Conservation (phyloP, 192 early-diverging fungal genomes). For the Lobosporangium transversale region DNA sequence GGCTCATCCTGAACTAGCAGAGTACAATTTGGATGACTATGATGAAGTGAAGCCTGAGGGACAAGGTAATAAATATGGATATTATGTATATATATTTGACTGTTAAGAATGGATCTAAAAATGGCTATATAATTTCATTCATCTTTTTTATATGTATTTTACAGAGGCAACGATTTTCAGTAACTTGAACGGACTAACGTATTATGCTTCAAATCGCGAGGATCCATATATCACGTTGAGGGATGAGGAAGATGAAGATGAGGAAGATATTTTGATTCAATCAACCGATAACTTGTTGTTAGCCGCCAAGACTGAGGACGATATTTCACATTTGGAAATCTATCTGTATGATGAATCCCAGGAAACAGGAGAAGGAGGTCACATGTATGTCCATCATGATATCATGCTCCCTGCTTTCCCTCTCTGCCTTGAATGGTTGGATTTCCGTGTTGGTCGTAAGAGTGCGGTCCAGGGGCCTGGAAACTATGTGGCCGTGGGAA, state of each 20-base stretch:
- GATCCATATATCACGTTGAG: constrained; percentile 88
- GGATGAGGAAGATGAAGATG: constrained; percentile 81
- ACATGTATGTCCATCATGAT: constrained; percentile 98
- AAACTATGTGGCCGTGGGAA: constrained; percentile 95
- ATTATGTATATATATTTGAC: too few relatives aligned
- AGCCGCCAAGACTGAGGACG: constrained; percentile 96
- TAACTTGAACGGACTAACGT: constrained; percentile 89
- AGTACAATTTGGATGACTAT: constrained; percentile 95
- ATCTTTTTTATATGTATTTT: background rate
- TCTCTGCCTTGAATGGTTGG: constrained; percentile 94
- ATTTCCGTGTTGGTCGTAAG: constrained; percentile 82
- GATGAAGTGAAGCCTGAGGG: constrained; percentile 77
- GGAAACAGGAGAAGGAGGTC: constrained; percentile 82
- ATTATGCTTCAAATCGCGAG: constrained; percentile 79
- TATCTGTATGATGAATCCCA: constrained; percentile 85
- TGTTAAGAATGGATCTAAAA: too few relatives aligned
- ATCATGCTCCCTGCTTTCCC: constrained; percentile 98
- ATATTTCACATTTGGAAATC: constrained; percentile 94
- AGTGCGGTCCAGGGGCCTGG: constrained; percentile 63
- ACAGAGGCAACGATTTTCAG: constrained; percentile 78
- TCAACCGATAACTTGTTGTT: constrained; percentile 88
- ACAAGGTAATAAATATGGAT: constrained; percentile 53
- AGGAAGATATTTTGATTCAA: constrained; percentile 82
- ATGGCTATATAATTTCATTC: too few relatives aligned
- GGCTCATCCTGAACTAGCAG: constrained; percentile 71